phyloP scores from a whole-genome alignment of 257 asterid genomes.

The Nemophila menziesii region DNA sequence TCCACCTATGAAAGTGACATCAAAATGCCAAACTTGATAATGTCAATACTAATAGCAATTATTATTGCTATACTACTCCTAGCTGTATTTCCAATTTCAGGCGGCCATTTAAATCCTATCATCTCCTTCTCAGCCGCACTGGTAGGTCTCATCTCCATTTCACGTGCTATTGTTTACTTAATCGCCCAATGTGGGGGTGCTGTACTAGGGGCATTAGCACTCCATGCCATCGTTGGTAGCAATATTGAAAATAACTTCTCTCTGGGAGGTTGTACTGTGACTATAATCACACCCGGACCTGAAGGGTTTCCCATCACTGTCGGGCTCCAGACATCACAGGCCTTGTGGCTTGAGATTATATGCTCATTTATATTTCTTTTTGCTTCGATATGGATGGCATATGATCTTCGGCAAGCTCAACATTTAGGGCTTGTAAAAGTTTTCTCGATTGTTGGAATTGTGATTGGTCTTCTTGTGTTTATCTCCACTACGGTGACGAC shows the following conservation, averaged over 20 bases:
- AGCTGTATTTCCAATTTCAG: slow-evolving; percentile 66
- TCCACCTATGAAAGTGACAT: slow-evolving; percentile 37
- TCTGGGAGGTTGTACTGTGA: slow-evolving; percentile 60
- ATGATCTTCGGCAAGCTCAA: slow-evolving; percentile 53
- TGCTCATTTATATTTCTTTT: slow-evolving; percentile 51
- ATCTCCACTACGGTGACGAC: slow-evolving; percentile 45
- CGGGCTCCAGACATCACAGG: slow-evolving; percentile 44
- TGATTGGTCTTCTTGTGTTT: slow-evolving; percentile 48
- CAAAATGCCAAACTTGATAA: slow-evolving; percentile 43
- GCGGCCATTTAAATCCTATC: slow-evolving; percentile 76
- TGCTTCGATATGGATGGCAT: slow-evolving; percentile 74
- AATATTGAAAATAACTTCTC: slow-evolving; percentile 33
- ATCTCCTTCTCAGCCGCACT: slow-evolving; percentile 66
- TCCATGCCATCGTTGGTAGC: slow-evolving; percentile 45
- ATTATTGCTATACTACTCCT: slow-evolving; percentile 45
- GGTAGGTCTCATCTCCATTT: slow-evolving; percentile 56
- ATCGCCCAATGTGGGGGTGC: slow-evolving; percentile 51
- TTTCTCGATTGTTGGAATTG: slow-evolving; percentile 35
- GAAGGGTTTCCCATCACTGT: slow-evolving; percentile 23
- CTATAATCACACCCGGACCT: slow-evolving; percentile 36
- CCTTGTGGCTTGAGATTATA: slow-evolving; percentile 55
- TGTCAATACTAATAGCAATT: slow-evolving; percentile 42
- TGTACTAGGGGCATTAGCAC: slow-evolving; percentile 55
- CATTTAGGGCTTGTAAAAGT: slow-evolving; percentile 32
- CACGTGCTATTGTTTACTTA: slow-evolving; percentile 45